These are phyloP conservation scores for Onygenales sp. DNA, from an alignment of 2,329 filamentous ascomycete genomes.

Conservation along the genomic window DNA sequence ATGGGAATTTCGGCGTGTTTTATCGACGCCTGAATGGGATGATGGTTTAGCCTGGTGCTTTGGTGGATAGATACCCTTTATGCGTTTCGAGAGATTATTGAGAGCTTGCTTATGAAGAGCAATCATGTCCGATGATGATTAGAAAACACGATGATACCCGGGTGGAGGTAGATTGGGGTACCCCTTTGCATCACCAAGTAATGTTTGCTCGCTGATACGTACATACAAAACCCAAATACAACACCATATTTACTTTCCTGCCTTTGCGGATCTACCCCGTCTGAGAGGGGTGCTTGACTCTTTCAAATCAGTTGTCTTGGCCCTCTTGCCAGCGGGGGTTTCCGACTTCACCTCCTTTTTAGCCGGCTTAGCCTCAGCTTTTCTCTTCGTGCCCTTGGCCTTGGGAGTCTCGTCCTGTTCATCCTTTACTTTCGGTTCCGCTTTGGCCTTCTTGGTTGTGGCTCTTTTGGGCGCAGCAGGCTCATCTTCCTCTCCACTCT, in stretches of 20 bases:
- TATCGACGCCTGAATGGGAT: slow-evolving; percentile 20
- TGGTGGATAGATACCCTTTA: not conserved
- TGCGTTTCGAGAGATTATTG: not conserved
- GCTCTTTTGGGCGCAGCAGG: slow-evolving; percentile 6
- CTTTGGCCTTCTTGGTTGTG: slow-evolving; percentile 7
- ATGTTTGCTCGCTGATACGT: not conserved
- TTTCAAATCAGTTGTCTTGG: not conserved
- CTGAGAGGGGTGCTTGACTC: not conserved
- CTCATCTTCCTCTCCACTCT: slow-evolving; percentile 8
- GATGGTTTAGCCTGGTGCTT: slow-evolving; percentile 13
- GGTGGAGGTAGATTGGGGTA: too few relatives aligned
- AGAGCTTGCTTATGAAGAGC: too few relatives aligned
- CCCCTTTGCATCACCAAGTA: not conserved
- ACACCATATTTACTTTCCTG: not conserved
- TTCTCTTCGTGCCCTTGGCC: not conserved
- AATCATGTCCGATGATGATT: too few relatives aligned
- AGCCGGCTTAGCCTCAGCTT: not conserved
- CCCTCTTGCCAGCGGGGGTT: too few relatives aligned
- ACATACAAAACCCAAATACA: not conserved
- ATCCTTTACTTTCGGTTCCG: not conserved
- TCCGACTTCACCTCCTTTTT: too few relatives aligned
- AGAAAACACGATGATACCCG: too few relatives aligned
- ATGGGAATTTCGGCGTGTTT: slow-evolving; percentile 25
- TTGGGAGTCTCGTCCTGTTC: not conserved
- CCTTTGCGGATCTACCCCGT: not conserved